Evolutionary conservation across 257 asterid genomes (phyloP).

Genomic region (Solanum microdontum): DNA sequence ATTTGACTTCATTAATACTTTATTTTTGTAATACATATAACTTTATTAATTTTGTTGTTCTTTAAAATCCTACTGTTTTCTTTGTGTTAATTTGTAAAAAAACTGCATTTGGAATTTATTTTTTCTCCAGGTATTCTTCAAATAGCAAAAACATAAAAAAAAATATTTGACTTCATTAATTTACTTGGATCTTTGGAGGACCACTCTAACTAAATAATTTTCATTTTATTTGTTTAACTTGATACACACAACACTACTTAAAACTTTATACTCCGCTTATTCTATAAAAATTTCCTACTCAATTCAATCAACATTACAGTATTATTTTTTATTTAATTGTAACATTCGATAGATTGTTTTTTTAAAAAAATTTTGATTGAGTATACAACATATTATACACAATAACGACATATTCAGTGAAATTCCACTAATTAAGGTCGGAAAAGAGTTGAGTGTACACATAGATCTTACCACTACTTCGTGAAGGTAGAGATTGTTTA

Average conservation of each 20-base stretch:
- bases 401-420: too few relatives aligned
- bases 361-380: too few relatives aligned
- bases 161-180: background rate
- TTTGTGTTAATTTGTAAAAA: background rate
- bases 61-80: background rate
- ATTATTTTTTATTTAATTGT: background rate
- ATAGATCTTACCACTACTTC: too few relatives aligned
- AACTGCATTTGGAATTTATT: background rate
- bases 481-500: too few relatives aligned
- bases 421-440: too few relatives aligned
- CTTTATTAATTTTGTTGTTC: background rate
- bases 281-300: background rate
- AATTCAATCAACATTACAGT: background rate
- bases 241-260: background rate
- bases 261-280: background rate
- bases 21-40: background rate
- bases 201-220: background rate
- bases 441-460: background rate
- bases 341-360: background rate
- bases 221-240: background rate
- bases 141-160: background rate
- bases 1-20: background rate
- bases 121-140: background rate
- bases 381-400: background rate
- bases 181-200: background rate